phyloP scores from a whole-genome alignment of 257 asterid species.

The Misopates orontium region DNA sequence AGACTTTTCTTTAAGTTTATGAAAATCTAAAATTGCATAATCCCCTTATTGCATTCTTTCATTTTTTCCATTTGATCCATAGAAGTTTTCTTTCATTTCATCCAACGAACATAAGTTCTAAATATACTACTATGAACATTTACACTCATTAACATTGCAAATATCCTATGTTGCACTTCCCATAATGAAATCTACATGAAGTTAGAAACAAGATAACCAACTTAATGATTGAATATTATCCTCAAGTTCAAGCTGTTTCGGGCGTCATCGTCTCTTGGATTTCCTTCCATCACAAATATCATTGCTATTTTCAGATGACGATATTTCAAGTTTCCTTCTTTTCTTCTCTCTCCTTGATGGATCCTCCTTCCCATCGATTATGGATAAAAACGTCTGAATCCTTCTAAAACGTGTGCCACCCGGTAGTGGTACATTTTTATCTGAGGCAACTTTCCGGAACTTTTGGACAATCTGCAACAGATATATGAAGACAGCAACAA shows the following conservation, averaged over 20 bases:
- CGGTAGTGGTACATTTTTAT: slow-evolving; percentile 27
- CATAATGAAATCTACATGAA: too few species aligned
- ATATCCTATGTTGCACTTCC: too few species aligned
- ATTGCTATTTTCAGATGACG: slow-evolving; percentile 32
- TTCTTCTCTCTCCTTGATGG: slow-evolving; percentile 49
- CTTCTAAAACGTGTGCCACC: slow-evolving; percentile 50
- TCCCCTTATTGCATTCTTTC: too few species aligned
- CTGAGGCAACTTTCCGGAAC: slow-evolving; percentile 38
- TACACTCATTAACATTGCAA: too few species aligned
- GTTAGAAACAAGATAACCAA: too few species aligned
- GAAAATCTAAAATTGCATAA: too few species aligned
- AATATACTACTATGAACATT: too few species aligned
- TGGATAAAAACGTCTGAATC: slow-evolving; percentile 53
- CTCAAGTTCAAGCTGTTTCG: slow-evolving; percentile 28
- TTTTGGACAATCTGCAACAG: slow-evolving; percentile 47
- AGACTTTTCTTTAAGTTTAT: too few species aligned
- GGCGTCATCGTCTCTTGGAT: slow-evolving; percentile 25
- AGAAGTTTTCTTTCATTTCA: too few species aligned
- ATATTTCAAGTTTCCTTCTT: slow-evolving; percentile 60
- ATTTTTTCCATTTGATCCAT: too few species aligned
- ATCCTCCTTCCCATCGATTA: slow-evolving; percentile 72
- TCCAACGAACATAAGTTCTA: too few species aligned
- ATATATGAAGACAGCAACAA: slow-evolving; percentile 60
- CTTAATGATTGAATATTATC: slow-evolving; percentile 4
- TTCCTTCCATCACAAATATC: slow-evolving; percentile 38